A percentile compares a stretch with the other conserved stretches of the same genome.
These are phyloP conservation scores for Inga leiocalycina DNA, from an alignment of 306 rosid genomes.

Conservation along the genomic window DNA sequence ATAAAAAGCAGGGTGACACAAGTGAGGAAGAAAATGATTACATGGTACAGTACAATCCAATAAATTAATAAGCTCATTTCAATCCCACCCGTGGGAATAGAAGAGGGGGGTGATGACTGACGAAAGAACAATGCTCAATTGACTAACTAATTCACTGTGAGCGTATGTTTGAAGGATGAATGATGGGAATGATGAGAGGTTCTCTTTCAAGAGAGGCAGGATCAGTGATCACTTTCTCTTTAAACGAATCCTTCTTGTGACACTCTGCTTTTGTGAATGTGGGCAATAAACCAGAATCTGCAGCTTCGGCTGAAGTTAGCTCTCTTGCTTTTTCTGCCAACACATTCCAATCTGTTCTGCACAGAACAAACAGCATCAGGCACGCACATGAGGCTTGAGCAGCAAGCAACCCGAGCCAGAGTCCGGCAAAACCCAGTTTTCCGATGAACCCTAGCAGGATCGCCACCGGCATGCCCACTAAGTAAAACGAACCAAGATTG, in stretches of 20 bases:
- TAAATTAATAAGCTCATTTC: background rate
- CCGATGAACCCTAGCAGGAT: conserved; percentile 62
- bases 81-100: background rate
- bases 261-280: conserved; percentile 25
- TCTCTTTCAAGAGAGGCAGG: conserved; percentile 57
- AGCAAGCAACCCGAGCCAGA: conserved; percentile 95
- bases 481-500: conserved; percentile 83
- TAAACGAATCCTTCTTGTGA: conserved; percentile 29
- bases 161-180: background rate
- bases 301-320: conserved; percentile 36
- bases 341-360: conserved; percentile 74
- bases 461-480: conserved; percentile 92
- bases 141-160: background rate
- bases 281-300: conserved; percentile 25
- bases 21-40: background rate
- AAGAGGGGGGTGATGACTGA: background rate
- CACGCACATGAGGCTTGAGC: conserved; percentile 85
- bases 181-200: conserved; percentile 45
- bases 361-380: conserved; percentile 78
- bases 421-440: conserved; percentile 77
- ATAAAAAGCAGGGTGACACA: background rate
- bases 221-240: conserved; percentile 46
- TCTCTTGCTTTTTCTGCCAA: conserved; percentile 61
- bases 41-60: background rate
- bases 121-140: background rate